A percentile compares a stretch with the other conserved stretches of the same genome.
Evolutionary conservation across 2,329 filamentous ascomycete species (phyloP).

Genomic region (Penicillium sp.): DNA sequence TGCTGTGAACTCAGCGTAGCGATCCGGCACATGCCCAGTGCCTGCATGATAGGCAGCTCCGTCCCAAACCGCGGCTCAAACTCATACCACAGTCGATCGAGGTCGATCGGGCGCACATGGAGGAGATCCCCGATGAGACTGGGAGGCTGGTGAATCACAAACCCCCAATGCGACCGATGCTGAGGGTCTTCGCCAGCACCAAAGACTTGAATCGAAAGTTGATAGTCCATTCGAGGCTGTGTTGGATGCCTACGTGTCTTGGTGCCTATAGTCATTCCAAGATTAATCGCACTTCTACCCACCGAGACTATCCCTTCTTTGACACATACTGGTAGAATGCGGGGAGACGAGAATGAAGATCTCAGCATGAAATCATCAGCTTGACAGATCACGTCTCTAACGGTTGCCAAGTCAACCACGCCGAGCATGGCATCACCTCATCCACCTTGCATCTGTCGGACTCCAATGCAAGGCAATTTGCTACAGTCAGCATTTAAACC

Average conservation of each 20-base stretch:
- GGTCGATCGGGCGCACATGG: constrained; percentile 22
- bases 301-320: background rate
- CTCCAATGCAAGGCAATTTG: no score
- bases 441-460: no score
- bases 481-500: no score
- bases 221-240: constrained; percentile 12
- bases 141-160: constrained; percentile 21
- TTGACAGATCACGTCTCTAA: constrained; percentile 4
- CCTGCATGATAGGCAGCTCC: constrained; percentile 18
- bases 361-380: background rate
- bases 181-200: constrained; percentile 20
- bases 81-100: constrained; percentile 21
- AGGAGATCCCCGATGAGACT: constrained; percentile 27
- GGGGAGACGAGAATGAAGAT: no score
- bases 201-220: constrained; percentile 21
- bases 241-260: no score
- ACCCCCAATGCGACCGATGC: constrained; percentile 24
- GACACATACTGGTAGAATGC: background rate
- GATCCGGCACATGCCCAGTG: constrained; percentile 20
- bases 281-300: no score
- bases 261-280: no score
- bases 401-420: constrained; percentile 5
- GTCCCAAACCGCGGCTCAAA: constrained; percentile 20
- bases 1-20: constrained; percentile 14
- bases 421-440: background rate